A percentile compares a stretch with the other conserved stretches of the same genome.
Evolutionary conservation across 164 flowering plant genomes (phyloP).

Genomic region (Chimonanthus praecox): DNA sequence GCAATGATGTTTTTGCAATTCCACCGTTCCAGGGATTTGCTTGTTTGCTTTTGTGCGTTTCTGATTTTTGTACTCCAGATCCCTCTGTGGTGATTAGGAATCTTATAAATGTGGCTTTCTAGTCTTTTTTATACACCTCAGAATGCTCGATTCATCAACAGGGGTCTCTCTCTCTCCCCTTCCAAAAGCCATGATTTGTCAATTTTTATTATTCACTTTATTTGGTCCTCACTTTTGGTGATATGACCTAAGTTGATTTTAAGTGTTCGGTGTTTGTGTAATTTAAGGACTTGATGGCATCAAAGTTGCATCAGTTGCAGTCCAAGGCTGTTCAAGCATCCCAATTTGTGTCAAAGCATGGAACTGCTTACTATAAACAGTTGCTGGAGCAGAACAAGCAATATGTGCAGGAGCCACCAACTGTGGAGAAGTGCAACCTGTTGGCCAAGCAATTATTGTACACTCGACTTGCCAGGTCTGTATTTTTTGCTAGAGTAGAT

Average conservation of each 20-base stretch:
- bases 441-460: constrained; percentile 12
- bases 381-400: constrained; percentile 16
- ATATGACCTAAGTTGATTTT: neutral
- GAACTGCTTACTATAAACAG: constrained; percentile 11
- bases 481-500: neutral
- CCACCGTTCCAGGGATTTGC: neutral
- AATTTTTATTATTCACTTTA: too few species aligned
- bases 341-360: constrained; percentile 12
- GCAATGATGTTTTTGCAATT: neutral
- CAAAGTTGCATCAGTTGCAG: constrained; percentile 10
- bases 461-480: constrained; percentile 15
- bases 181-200: neutral
- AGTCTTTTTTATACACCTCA: too few species aligned
- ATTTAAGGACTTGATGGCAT: constrained; percentile 5
- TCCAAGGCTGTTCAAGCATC: constrained; percentile 11
- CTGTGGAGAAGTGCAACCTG: constrained; percentile 13
- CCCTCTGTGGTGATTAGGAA: neutral
- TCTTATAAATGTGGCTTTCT: too few species aligned
- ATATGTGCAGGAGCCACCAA: constrained; percentile 10
- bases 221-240: neutral
- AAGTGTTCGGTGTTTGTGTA: neutral
- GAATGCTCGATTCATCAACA: neutral
- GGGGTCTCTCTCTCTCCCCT: neutral
- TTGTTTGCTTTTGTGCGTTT: neutral
- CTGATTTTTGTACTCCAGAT: neutral